phyloP scores from a whole-genome alignment of 1,284 basidiomycete species.

The Sanghuangporus sanghuang region DNA sequence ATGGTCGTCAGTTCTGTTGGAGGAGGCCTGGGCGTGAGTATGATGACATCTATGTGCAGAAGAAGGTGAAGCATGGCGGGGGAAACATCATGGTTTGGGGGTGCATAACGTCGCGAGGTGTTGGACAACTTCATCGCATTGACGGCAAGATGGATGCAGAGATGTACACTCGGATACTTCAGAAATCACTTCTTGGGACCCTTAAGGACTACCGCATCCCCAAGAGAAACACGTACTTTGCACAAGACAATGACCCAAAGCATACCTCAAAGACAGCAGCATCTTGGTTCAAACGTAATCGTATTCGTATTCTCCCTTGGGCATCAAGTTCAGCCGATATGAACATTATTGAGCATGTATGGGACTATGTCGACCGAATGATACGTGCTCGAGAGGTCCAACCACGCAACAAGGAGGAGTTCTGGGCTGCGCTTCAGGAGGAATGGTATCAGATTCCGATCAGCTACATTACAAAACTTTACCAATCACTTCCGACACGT shows the following conservation, averaged over 20 bases:
- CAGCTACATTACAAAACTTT: not conserved
- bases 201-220: conserved; percentile 21
- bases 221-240: conserved; percentile 21
- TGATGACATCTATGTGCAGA: not conserved
- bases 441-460: not conserved
- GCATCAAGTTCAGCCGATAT: conserved; percentile 32
- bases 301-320: conserved; percentile 29
- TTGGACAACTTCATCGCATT: conserved; percentile 24
- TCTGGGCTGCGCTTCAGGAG: too few species aligned
- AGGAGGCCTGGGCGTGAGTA: not conserved
- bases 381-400: conserved; percentile 13
- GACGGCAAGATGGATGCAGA: conserved; percentile 24
- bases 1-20: not conserved
- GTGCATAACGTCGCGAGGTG: conserved; percentile 4
- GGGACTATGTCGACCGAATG: conserved; percentile 26
- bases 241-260: conserved; percentile 20
- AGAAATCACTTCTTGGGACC: conserved; percentile 25
- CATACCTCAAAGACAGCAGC: not conserved
- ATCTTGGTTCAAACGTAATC: conserved; percentile 16
- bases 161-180: conserved; percentile 26
- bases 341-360: conserved; percentile 34
- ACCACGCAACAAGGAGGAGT: not conserved
- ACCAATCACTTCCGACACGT: not conserved
- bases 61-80: not conserved
- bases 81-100: not conserved